Evolutionary conservation across 169 alveolate genomes (phyloP).

Genomic region (Blepharisma undulans): DNA sequence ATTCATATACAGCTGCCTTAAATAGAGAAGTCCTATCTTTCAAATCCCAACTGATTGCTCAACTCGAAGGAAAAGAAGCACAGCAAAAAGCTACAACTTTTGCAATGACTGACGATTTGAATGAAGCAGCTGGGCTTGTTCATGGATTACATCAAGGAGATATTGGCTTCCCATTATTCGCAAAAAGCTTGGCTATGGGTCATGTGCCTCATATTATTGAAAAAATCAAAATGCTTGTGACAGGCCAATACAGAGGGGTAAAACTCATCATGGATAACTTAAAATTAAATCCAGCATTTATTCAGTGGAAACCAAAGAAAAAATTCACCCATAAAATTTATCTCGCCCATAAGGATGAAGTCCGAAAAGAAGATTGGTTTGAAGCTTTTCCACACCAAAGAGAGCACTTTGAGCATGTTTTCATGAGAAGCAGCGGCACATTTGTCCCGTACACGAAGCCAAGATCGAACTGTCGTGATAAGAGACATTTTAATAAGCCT

Average conservation of each 20-base stretch:
- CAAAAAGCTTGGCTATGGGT: neutral
- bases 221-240: constrained; percentile 20
- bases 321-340: neutral
- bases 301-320: neutral
- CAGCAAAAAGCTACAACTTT: neutral
- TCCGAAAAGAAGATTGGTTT: constrained; percentile 3
- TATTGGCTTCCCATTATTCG: neutral
- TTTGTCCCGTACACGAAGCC: constrained; percentile 27
- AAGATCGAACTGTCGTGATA: neutral
- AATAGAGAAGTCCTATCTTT: neutral
- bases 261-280: neutral
- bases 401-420: neutral
- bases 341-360: neutral
- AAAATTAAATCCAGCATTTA: neutral
- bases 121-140: constrained; percentile 17
- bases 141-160: constrained; percentile 16
- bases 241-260: constrained; percentile 29
- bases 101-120: constrained; percentile 8
- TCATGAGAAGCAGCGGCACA: neutral
- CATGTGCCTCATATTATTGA: neutral
- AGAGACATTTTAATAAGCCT: constrained; percentile 1
- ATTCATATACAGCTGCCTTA: neutral
- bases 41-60: neutral
- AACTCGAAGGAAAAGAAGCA: constrained; percentile 1
- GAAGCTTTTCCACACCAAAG: constrained; percentile 10